Evolutionary conservation across 371 early-diverging fungal species (phyloP).

Genomic region (Zychaea mexicana): DNA sequence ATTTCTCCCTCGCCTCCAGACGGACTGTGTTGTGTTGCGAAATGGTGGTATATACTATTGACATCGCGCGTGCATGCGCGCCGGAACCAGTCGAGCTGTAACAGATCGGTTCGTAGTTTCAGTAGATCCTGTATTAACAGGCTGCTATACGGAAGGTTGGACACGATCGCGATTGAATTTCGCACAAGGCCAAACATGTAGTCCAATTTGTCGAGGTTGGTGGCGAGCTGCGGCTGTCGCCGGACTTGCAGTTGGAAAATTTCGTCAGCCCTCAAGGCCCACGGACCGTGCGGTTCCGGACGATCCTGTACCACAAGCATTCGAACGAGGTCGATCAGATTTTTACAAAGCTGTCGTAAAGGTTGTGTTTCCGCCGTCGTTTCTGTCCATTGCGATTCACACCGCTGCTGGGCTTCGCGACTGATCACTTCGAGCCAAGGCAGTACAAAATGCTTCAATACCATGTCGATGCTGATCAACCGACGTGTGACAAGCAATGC

Average conservation of each 20-base stretch:
- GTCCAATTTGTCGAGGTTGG: slow-evolving; percentile 38
- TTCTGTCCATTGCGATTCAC: slow-evolving; percentile 23
- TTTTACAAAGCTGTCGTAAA: slow-evolving; percentile 45
- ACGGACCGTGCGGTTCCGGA: slow-evolving; percentile 17
- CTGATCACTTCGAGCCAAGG: slow-evolving; percentile 46
- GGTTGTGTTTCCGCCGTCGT: slow-evolving; percentile 31
- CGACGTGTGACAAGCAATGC: slow-evolving; percentile 48
- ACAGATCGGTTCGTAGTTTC: slow-evolving; percentile 38
- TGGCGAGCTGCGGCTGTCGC: slow-evolving; percentile 32
- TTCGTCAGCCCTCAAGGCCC: slow-evolving; percentile 39
- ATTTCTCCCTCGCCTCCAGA: slow-evolving; percentile 31
- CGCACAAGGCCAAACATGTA: slow-evolving; percentile 45
- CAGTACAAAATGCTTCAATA: slow-evolving; percentile 45
- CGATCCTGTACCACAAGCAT: slow-evolving; percentile 51
- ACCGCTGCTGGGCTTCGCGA: slow-evolving; percentile 28
- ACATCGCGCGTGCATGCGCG: slow-evolving; percentile 49
- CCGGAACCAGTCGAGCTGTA: slow-evolving; percentile 47
- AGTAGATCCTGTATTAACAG: slow-evolving; percentile 39
- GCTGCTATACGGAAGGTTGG: slow-evolving; percentile 44
- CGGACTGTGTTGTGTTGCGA: slow-evolving; percentile 34
- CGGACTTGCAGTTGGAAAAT: slow-evolving; percentile 32
- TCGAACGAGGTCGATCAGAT: slow-evolving; percentile 49
- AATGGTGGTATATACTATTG: slow-evolving; percentile 48
- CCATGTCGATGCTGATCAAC: slow-evolving; percentile 38
- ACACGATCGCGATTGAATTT: slow-evolving; percentile 34